Evolutionary conservation across 2,329 filamentous ascomycete genomes (phyloP).

Genomic region (Xylariaceae sp.): DNA sequence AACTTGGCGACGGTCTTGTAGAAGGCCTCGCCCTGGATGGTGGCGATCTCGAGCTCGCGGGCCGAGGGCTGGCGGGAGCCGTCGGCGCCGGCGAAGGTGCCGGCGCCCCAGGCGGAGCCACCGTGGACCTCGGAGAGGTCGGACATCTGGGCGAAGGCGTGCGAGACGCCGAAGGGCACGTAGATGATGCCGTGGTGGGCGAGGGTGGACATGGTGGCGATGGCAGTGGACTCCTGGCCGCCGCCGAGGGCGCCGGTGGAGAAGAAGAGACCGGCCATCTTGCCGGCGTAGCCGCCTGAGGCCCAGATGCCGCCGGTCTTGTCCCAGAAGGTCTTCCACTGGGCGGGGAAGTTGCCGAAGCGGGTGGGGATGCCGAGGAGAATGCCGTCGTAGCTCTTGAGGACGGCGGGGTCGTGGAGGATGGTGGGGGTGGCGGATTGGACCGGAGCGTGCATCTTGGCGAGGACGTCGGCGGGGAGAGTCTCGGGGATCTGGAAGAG

Average conservation of each 20-base stretch:
- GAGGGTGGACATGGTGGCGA: slow-evolving; percentile 77
- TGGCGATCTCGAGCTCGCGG: slow-evolving; percentile 74
- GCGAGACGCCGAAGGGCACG: slow-evolving; percentile 91
- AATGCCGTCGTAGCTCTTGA: slow-evolving; percentile 78
- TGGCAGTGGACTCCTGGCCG: slow-evolving; percentile 84
- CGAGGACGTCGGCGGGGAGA: slow-evolving; percentile 72
- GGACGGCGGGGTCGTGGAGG: slow-evolving; percentile 49
- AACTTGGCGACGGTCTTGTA: slow-evolving; percentile 68
- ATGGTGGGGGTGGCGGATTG: slow-evolving; percentile 65
- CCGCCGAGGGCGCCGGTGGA: slow-evolving; percentile 79
- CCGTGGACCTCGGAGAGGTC: slow-evolving; percentile 77
- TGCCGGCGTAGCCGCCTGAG: slow-evolving; percentile 71
- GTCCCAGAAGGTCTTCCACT: slow-evolving; percentile 96
- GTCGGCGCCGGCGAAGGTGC: slow-evolving; percentile 74
- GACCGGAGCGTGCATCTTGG: slow-evolving; percentile 83
- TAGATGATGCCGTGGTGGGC: slow-evolving; percentile 93
- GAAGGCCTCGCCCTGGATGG: slow-evolving; percentile 78
- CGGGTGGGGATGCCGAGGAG: slow-evolving; percentile 92
- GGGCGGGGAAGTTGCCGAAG: slow-evolving; percentile 94
- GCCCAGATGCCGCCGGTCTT: slow-evolving; percentile 81
- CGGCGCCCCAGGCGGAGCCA: slow-evolving; percentile 87
- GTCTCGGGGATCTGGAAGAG: slow-evolving; percentile 89
- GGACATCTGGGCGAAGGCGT: slow-evolving; percentile 62
- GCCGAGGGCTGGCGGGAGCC: slow-evolving; percentile 75
- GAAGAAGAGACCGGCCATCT: slow-evolving; percentile 87